Base-by-base conservation (phyloP, 2,329 filamentous ascomycete species). In the Bretziella fagacearum region DNA sequence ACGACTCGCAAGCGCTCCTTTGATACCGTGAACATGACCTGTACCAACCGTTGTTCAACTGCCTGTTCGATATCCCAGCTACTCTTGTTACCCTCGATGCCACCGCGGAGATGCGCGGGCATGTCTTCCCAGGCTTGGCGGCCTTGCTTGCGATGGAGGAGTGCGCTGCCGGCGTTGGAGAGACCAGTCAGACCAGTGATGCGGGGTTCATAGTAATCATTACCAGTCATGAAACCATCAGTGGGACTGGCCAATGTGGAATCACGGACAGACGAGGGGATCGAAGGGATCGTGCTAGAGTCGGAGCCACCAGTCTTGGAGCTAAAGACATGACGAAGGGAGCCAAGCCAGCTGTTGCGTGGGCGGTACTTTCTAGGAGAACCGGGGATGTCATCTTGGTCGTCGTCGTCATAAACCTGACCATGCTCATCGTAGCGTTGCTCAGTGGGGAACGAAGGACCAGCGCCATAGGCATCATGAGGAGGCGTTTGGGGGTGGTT, bases 21-120 rank as follows among this genome's bases (percentile, higher is more conserved):
- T 2, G 91, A 89, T 51, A 95, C 85, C 0, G 89, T 95, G 61
- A 94, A 96, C 74, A 93, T 91, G 57, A 85, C 74, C 60, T 87
- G 82, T 51, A 87, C 81, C 6, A 83, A 67, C 18, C 81, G 65
- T 50, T 73, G 73, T 62, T 84, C 78, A 1, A 81, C 73, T 2
- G 81, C 81, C 47, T 71, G 68, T 59, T 87, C 82, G 32, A 87
- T 74, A 55, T 86, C 82, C 81, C 81, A 84, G 47, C 85, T 80
- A 60, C 75, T 78, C 47, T 81, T 76, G 26, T 65, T 64, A 6
- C 27, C 43, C 11, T 43, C 46, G 13, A 42, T 30, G 3, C 47
- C 47, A 8, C 52, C 52, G 11, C 43, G 46, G 7, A 54, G 54
- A n/a, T 55, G 54, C 2, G 56, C 60, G 4, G 53, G 58, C 48